phyloP scores from a whole-genome alignment of 2,329 filamentous ascomycete species.

The Fusarium papillatum region DNA sequence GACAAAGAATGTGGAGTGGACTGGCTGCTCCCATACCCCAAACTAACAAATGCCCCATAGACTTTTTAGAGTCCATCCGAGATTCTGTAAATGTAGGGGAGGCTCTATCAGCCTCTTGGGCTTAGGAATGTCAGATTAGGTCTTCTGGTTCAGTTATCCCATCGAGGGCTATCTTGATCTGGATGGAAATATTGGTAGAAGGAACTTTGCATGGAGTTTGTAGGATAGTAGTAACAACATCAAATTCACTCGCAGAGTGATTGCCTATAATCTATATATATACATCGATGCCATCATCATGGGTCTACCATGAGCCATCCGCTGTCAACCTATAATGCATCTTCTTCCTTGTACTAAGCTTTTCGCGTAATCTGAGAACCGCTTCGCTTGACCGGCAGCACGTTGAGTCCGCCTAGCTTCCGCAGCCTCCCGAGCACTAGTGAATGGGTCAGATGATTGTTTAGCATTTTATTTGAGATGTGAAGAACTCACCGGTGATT shows the following conservation, averaged over 20 bases:
- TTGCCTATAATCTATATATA: neutral
- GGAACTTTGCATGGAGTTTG: neutral
- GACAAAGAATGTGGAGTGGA: too few relatives aligned
- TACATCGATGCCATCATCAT: neutral
- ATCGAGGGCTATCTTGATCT: too few relatives aligned
- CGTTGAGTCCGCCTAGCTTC: neutral
- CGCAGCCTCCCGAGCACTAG: neutral
- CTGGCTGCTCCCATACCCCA: too few relatives aligned
- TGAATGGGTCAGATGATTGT: neutral
- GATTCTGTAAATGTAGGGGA: too few relatives aligned
- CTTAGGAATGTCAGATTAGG: too few relatives aligned
- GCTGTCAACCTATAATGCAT: neutral
- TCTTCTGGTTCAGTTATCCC: too few relatives aligned
- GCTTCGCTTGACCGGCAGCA: neutral
- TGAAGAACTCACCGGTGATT: neutral
- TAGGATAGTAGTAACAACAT: neutral
- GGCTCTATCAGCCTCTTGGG: too few relatives aligned
- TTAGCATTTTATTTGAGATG: neutral
- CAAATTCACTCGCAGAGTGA: neutral
- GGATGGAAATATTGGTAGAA: neutral
- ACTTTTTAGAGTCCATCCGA: too few relatives aligned
- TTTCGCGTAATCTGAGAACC: neutral
- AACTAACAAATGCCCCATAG: too few relatives aligned
- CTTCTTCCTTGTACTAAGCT: neutral
- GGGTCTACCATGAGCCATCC: neutral